phyloP scores from a whole-genome alignment of 2,329 filamentous ascomycete genomes.

The Fusarium buharicum region DNA sequence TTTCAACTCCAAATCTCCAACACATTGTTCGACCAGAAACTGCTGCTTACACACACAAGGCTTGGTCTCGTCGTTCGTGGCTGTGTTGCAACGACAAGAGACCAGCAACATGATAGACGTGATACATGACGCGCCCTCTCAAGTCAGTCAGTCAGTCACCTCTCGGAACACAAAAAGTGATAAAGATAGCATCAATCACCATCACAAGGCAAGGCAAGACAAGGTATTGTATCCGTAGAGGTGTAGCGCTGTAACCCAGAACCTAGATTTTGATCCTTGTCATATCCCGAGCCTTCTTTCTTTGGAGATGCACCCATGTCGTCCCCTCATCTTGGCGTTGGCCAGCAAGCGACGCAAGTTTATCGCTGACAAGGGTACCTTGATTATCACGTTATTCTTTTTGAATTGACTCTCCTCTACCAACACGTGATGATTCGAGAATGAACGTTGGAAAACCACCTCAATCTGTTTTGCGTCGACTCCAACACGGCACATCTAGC shows the following conservation, averaged over 20 bases:
- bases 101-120: conserved; percentile 12
- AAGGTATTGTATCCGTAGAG: background rate
- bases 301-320: conserved; percentile 1
- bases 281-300: background rate
- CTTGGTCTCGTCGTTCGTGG: conserved; percentile 7
- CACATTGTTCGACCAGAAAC: background rate
- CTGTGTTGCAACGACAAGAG: conserved; percentile 18
- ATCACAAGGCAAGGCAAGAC: background rate
- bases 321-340: conserved; percentile 27
- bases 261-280: background rate
- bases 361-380: background rate
- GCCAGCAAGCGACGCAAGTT: conserved; percentile 2
- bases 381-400: background rate
- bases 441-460: too few relatives aligned
- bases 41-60: conserved; percentile 9
- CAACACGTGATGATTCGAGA: too few relatives aligned
- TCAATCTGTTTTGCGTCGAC: too few relatives aligned
- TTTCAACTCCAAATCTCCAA: too few relatives aligned
- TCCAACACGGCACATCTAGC: too few relatives aligned
- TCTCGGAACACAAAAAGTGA: conserved; percentile 14
- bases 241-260: background rate
- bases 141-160: conserved; percentile 4
- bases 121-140: conserved; percentile 7
- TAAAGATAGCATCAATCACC: conserved; percentile 29
- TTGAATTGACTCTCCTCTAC: too few relatives aligned